phyloP scores from a whole-genome alignment of 495 filamentous ascomycete species.

The Sordaria brevicollis region DNA sequence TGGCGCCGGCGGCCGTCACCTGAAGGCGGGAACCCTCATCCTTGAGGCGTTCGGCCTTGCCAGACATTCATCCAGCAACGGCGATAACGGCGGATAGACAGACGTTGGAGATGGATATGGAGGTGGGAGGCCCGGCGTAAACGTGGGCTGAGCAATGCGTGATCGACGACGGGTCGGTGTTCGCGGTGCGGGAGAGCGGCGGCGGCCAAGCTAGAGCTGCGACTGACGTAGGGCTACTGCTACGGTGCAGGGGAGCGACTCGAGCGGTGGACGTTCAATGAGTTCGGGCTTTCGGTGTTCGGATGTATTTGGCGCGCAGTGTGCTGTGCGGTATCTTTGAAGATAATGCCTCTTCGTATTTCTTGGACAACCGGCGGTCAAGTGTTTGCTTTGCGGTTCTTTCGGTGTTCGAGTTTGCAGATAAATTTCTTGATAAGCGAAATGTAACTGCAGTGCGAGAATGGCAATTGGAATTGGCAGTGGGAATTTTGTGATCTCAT shows the following conservation, averaged over 20 bases:
- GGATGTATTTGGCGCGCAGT: not conserved
- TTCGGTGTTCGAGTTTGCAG: not conserved
- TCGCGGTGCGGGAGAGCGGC: not conserved
- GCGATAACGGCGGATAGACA: not conserved
- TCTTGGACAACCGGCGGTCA: not conserved
- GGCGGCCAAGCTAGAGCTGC: not conserved
- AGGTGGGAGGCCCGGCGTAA: not conserved
- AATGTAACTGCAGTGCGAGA: not conserved
- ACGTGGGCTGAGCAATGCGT: not conserved
- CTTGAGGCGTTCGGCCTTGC: conserved; percentile 55
- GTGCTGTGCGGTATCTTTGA: not conserved
- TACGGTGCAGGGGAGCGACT: not conserved
- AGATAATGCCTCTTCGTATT: not conserved
- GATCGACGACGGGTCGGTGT: not conserved
- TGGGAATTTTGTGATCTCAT: not conserved
- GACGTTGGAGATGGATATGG: not conserved
- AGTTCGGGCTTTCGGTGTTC: not conserved
- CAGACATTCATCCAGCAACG: conserved; percentile 22
- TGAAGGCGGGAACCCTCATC: conserved; percentile 87
- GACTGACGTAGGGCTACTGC: not conserved
- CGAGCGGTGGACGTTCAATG: too few species aligned
- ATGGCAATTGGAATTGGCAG: not conserved
- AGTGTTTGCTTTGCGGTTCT: conserved; percentile 1
- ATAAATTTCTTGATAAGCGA: not conserved
- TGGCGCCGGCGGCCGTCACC: conserved; percentile 73